These are phyloP conservation scores for Abelmoschus esculentus DNA, from an alignment of 345 rosid genomes.

Conservation along the genomic window DNA sequence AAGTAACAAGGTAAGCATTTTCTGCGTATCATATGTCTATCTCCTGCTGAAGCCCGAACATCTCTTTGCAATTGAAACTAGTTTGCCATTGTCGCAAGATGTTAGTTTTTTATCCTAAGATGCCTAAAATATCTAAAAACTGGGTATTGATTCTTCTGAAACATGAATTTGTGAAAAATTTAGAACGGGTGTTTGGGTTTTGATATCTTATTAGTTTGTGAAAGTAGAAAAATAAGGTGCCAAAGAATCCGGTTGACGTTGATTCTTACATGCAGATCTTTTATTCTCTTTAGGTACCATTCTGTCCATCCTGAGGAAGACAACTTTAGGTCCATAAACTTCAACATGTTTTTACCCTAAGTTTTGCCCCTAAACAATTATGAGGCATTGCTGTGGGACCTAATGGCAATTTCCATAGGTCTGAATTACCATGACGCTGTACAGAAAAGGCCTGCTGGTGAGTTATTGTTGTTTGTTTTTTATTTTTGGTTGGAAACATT, in stretches of 20 bases:
- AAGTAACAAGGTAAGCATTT: constrained; percentile 12
- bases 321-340: neutral
- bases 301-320: neutral
- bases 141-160: neutral
- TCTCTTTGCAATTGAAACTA: neutral
- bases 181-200: neutral
- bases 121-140: neutral
- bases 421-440: neutral
- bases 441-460: neutral
- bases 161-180: neutral
- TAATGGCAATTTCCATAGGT: neutral
- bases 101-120: neutral
- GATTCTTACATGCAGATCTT: neutral
- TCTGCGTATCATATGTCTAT: neutral
- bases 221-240: neutral
- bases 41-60: neutral
- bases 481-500: neutral
- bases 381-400: neutral
- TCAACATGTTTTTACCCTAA: too few species aligned
- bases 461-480: neutral
- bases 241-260: neutral
- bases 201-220: neutral
- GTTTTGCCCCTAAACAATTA: neutral
- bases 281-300: neutral
- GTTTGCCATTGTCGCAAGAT: neutral